phyloP scores from a whole-genome alignment of 2,329 filamentous ascomycete genomes.

The Trichoderma guizhouense region DNA sequence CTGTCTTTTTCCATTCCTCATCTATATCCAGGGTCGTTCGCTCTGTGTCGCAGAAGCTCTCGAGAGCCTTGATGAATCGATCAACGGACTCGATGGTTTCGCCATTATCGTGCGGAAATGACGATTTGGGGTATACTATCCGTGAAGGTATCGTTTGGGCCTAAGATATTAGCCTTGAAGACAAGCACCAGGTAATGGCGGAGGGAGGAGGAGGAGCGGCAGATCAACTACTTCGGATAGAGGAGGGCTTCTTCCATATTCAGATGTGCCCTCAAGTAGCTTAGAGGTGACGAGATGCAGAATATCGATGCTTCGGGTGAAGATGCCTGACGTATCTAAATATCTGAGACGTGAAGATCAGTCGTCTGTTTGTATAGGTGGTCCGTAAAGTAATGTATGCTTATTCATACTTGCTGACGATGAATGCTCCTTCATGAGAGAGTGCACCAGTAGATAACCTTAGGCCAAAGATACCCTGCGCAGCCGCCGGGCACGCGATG shows the following conservation, averaged over 20 bases:
- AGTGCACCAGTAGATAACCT: neutral
- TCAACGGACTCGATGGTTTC: neutral
- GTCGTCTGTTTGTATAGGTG: neutral
- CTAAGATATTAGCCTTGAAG: neutral
- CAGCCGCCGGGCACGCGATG: neutral
- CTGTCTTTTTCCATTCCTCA: neutral
- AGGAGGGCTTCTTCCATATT: neutral
- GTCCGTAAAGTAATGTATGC: neutral
- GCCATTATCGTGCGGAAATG: neutral
- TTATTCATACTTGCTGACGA: neutral
- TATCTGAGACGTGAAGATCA: neutral
- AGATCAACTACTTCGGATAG: too few species aligned
- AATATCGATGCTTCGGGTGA: neutral
- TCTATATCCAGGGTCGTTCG: neutral
- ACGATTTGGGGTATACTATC: neutral
- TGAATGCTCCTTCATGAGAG: neutral
- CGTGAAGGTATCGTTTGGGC: neutral
- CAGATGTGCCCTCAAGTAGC: neutral
- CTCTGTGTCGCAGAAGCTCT: neutral
- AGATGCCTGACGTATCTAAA: neutral
- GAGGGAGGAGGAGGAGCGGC: too few species aligned
- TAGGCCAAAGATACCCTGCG: neutral
- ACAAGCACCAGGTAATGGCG: neutral
- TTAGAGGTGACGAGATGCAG: neutral
- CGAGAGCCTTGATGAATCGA: neutral